Base-by-base conservation (phyloP, 306 rosid genomes). In the Pyrus bretschneideri region DNA sequence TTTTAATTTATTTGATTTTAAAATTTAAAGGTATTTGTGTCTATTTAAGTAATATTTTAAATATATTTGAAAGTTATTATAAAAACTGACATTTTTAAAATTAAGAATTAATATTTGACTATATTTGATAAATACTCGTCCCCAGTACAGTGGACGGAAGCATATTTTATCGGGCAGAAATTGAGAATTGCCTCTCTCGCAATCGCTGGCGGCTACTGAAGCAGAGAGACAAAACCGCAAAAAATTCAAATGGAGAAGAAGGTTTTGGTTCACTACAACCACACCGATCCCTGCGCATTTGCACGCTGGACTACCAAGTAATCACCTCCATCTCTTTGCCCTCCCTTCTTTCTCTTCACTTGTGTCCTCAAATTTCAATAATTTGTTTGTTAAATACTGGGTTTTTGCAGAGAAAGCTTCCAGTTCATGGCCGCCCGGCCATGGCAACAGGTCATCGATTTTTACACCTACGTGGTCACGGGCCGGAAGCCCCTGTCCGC, bases 241-340 rank as follows among this genome's bases (percentile, higher is more conserved):
- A 13, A 25, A 61, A 7, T 61, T 42, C 21, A 59, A 17, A 64
- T 71, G 54, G 76, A 71, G 59, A 49, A 35, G 63, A 72, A 81
- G 75, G 79, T 13, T n/a, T 76, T 83, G 21, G 80, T 86, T 22
- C 94, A 88, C 68, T 93, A 93, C 81, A 85, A 93, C 70, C 98
- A 90, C 80, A 85, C 89, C 2, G 79, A 85, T 81, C 85, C 94
- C 72, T 90, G 86, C 85, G 78, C 84, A 83, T 74, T 80, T 69
- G 69, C 83, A 1, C 84, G 98, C 68, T 92, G 98, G 97, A 89
- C 74, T 42, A 82, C 97, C 58, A 93, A 91, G 97, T 90, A 81
- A 15, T 67, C 3, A 46, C 46, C 4, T 29, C 35, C 11, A 1
- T 58, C 45, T 68, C 27, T 44, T 69, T 12, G 18, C 29, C 31